Evolutionary conservation across 805 yeast genomes (phyloP).

Genomic region (Wickerhamomyces strasburgensis): DNA sequence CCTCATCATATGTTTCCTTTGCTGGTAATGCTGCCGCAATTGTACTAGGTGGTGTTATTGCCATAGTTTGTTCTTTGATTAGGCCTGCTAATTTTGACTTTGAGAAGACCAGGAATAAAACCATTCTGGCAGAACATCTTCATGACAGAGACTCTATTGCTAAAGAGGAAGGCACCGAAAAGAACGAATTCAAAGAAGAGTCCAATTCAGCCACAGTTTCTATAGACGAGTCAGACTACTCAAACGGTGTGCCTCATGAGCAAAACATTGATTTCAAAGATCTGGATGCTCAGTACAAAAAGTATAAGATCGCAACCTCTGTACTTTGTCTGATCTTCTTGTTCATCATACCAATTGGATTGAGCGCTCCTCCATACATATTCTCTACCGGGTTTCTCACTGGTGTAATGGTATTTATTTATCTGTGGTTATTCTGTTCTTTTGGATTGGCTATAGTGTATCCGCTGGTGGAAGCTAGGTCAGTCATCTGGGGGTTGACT

Average conservation of each 20-base stretch:
- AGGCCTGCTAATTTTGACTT: conserved; percentile 39
- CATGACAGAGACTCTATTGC: conserved; percentile 3
- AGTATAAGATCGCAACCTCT: conserved; percentile 24
- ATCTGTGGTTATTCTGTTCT: conserved; percentile 32
- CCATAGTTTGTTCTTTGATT: conserved; percentile 28
- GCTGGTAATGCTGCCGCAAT: conserved; percentile 37
- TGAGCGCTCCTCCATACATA: conserved; percentile 31
- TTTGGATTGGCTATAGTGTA: conserved; percentile 28
- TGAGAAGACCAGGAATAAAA: conserved; percentile 30
- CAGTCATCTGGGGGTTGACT: conserved; percentile 4
- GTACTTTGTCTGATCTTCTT: conserved; percentile 24
- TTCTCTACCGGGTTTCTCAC: conserved; percentile 31
- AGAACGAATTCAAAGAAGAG: background rate
- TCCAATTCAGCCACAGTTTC: conserved; percentile 1
- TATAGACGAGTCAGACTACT: conserved; percentile 3
- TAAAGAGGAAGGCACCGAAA: conserved; percentile 1
- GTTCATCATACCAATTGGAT: conserved; percentile 32
- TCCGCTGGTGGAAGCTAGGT: conserved; percentile 28
- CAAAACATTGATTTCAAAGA: conserved; percentile 24
- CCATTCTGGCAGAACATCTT: conserved; percentile 21
- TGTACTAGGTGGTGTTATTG: conserved; percentile 32
- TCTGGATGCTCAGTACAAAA: conserved; percentile 29
- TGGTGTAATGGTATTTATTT: conserved; percentile 28
- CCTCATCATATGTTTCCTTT: conserved; percentile 36
- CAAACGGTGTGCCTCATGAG: conserved; percentile 23